phyloP scores from a whole-genome alignment of 1,284 basidiomycete genomes.

The Marasmius fiardii region DNA sequence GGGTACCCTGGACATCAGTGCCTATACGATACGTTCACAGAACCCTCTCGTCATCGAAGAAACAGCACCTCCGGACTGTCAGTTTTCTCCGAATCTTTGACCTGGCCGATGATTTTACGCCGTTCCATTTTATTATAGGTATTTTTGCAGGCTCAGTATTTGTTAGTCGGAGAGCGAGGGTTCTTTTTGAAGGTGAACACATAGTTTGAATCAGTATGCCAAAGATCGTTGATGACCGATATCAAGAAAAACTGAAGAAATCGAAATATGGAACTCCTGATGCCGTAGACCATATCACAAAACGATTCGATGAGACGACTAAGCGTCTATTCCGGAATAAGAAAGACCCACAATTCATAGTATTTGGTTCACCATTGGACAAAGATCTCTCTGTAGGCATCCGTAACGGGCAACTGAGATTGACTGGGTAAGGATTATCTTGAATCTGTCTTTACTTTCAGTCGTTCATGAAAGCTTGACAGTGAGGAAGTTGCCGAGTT shows the following conservation, averaged over 20 bases:
- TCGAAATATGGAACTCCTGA: conserved; percentile 70
- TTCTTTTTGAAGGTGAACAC: conserved; percentile 58
- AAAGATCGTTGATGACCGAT: neutral
- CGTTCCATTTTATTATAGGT: conserved; percentile 35
- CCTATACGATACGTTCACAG: conserved; percentile 67
- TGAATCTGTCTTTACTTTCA: conserved; percentile 6
- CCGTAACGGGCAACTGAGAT: conserved; percentile 63
- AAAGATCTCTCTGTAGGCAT: conserved; percentile 69
- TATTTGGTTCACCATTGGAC: conserved; percentile 74
- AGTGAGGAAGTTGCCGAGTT: conserved; percentile 63
- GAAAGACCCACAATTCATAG: conserved; percentile 64
- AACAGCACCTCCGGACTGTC: conserved; percentile 76
- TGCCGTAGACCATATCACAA: conserved; percentile 67
- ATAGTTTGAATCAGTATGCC: conserved; percentile 4
- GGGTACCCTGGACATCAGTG: conserved; percentile 75
- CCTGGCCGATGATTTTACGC: conserved; percentile 2
- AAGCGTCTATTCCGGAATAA: conserved; percentile 71
- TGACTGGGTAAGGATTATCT: conserved; percentile 51
- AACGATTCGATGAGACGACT: conserved; percentile 76
- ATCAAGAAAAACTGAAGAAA: conserved; percentile 61
- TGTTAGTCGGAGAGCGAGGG: conserved; percentile 66
- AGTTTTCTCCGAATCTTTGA: conserved; percentile 19
- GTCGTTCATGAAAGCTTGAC: conserved; percentile 7
- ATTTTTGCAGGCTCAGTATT: conserved; percentile 81
- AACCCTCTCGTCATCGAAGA: conserved; percentile 73